phyloP scores from a whole-genome alignment of 495 filamentous ascomycete genomes.

The Aspergillus baeticus region DNA sequence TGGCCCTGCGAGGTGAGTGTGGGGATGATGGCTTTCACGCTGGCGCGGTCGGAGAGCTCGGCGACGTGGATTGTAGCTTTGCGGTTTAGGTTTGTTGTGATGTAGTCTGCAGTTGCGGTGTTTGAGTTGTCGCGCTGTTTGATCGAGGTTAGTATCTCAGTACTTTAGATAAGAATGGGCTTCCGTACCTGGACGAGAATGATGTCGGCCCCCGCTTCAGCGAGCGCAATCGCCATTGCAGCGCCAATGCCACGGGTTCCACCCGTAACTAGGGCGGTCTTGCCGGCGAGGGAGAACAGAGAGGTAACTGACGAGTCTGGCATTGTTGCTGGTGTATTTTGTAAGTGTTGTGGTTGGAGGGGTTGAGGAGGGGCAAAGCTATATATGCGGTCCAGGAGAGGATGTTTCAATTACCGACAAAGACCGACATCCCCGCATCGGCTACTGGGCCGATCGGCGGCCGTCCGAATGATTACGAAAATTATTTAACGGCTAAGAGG shows the following conservation, averaged over 20 bases:
- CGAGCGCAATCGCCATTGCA: constrained; percentile 77
- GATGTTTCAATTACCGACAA: constrained; percentile 13
- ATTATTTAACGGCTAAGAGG: too few relatives aligned
- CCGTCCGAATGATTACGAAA: background rate
- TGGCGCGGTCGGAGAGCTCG: constrained; percentile 61
- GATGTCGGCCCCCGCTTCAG: constrained; percentile 83
- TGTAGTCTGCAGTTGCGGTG: constrained; percentile 50
- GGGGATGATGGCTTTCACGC: constrained; percentile 47
- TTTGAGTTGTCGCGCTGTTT: constrained; percentile 63
- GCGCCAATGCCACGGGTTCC: constrained; percentile 87
- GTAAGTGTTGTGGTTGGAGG: background rate
- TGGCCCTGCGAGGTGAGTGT: constrained; percentile 61
- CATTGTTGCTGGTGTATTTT: constrained; percentile 21
- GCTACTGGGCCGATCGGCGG: constrained; percentile 6
- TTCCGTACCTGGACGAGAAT: constrained; percentile 61
- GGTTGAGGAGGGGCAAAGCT: background rate
- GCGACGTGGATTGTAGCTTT: constrained; percentile 66
- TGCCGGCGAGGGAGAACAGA: constrained; percentile 46
- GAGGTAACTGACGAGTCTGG: constrained; percentile 24
- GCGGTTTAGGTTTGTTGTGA: constrained; percentile 62
- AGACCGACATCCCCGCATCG: constrained; percentile 7
- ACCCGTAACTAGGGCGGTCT: constrained; percentile 84
- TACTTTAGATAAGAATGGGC: constrained; percentile 41
- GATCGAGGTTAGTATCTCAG: background rate
- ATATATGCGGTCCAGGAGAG: constrained; percentile 4